A percentile compares a stretch with the other conserved stretches of the same genome.
Conservation (phyloP, 2,329 filamentous ascomycete genomes). For the Neoscytalidium dimidiatum region DNA sequence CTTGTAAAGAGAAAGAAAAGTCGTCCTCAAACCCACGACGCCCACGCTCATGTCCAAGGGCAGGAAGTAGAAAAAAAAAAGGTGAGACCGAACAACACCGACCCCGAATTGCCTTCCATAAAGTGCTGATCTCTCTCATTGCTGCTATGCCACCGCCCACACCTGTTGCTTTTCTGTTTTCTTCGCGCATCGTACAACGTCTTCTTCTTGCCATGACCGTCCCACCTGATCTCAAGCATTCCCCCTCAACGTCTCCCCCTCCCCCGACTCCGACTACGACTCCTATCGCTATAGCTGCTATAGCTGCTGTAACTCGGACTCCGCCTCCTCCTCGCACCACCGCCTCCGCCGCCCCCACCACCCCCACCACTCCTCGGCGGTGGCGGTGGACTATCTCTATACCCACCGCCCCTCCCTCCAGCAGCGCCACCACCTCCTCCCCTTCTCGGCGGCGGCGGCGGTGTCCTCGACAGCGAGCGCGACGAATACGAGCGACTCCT, state of each 20-base stretch:
- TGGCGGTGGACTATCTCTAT: conserved; percentile 39
- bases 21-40: background rate
- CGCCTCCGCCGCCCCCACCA: conserved; percentile 27
- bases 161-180: too few species aligned
- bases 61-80: background rate
- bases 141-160: too few species aligned
- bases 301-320: conserved; percentile 66
- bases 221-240: too few species aligned
- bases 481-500: conserved; percentile 16
- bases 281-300: conserved; percentile 53
- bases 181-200: too few species aligned
- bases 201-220: too few species aligned
- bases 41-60: background rate
- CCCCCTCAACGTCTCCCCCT: conserved; percentile 25
- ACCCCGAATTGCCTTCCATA: background rate
- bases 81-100: background rate
- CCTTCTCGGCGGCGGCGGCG: conserved; percentile 32
- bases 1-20: too few species aligned
- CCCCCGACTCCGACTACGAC: conserved; percentile 48
- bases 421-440: conserved; percentile 35
- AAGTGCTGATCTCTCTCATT: background rate
- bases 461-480: conserved; percentile 15
- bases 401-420: conserved; percentile 31
- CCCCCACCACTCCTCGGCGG: conserved; percentile 34
- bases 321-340: conserved; percentile 48